Evolutionary conservation across 257 asterid genomes (phyloP).

Genomic region (Solanum paucissectum): DNA sequence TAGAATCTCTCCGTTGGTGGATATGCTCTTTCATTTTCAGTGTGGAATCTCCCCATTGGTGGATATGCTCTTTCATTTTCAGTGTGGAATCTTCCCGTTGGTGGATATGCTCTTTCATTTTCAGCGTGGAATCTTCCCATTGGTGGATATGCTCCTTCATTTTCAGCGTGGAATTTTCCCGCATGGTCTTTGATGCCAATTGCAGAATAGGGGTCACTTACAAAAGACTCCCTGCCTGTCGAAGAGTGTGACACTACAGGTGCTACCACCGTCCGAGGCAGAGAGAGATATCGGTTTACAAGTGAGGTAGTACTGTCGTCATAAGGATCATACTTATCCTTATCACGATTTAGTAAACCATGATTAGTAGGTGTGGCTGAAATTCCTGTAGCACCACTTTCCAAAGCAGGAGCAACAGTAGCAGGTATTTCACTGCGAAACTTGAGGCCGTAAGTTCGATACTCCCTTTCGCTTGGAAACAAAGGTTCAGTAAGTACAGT

Average conservation of each 20-base stretch:
- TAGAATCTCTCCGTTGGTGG: neutral
- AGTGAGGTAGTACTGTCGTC: conserved; percentile 52
- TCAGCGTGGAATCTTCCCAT: conserved; percentile 4
- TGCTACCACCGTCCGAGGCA: conserved; percentile 17
- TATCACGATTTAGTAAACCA: conserved; percentile 1
- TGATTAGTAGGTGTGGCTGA: conserved; percentile 8
- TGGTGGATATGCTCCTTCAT: conserved; percentile 7
- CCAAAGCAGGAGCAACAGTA: neutral
- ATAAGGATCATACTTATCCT: conserved; percentile 29
- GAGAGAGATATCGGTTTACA: conserved; percentile 53
- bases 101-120: conserved; percentile 13
- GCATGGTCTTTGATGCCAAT: neutral
- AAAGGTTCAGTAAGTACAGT: conserved; percentile 10
- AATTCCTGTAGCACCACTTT: conserved; percentile 4
- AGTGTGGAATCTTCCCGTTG: conserved; percentile 5
- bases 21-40: conserved; percentile 16
- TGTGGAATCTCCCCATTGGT: conserved; percentile 1
- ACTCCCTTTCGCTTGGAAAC: conserved; percentile 45
- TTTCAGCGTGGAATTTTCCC: neutral
- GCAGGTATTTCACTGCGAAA: conserved; percentile 13
- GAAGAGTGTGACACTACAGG: conserved; percentile 22
- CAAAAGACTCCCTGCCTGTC: conserved; percentile 17
- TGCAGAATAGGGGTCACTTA: conserved; percentile 14
- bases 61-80: conserved; percentile 17
- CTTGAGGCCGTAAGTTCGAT: conserved; percentile 49